phyloP scores from a whole-genome alignment of 345 rosid genomes.

The Aquilaria yunnanensis region DNA sequence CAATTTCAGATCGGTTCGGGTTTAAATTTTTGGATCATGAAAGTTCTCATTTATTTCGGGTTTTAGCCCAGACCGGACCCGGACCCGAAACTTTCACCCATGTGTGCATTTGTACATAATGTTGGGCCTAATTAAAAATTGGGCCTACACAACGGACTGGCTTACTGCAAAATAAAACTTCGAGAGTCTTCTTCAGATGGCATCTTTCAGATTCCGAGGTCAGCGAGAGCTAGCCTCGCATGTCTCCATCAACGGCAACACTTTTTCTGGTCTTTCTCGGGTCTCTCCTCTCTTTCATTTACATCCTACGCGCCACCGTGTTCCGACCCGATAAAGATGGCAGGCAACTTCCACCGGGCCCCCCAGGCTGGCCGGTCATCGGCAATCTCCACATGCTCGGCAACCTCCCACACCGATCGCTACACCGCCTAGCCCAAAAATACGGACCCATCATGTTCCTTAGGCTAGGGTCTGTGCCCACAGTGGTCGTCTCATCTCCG shows the following conservation, averaged over 20 bases:
- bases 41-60: too few relatives aligned
- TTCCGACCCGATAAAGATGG: background rate
- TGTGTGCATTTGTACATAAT: too few relatives aligned
- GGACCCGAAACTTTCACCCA: too few relatives aligned
- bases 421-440: constrained; percentile 20
- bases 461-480: constrained; percentile 21
- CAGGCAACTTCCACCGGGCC: constrained; percentile 33
- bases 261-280: background rate
- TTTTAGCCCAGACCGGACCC: too few relatives aligned
- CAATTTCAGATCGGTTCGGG: too few relatives aligned
- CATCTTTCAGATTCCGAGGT: too few relatives aligned
- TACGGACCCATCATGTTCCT: constrained; percentile 39
- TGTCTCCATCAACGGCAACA: background rate
- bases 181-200: too few relatives aligned
- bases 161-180: too few relatives aligned
- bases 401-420: constrained; percentile 23
- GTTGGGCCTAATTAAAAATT: too few relatives aligned
- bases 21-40: too few relatives aligned
- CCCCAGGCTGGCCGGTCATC: constrained; percentile 25
- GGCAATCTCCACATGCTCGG: constrained; percentile 34
- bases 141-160: too few relatives aligned
- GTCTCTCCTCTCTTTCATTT: background rate
- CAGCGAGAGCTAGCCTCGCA: too few relatives aligned
- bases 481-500: constrained; percentile 34
- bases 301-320: background rate